These are phyloP conservation scores for Phytopythium oedochilum DNA, from an alignment of 352 stramenopile species.

Conservation along the genomic window DNA sequence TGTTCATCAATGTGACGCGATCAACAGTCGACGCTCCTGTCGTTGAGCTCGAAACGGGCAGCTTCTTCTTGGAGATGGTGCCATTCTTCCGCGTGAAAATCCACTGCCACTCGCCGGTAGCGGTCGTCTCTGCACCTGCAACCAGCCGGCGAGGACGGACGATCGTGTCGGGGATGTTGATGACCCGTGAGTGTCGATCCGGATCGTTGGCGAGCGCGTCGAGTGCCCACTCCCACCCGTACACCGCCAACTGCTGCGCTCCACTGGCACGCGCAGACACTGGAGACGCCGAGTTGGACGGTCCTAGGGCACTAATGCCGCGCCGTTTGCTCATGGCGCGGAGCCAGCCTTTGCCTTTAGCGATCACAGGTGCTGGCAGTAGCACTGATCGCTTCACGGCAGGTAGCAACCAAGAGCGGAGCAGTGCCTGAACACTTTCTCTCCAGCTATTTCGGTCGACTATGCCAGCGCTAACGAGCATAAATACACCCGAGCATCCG, in stretches of 20 bases:
- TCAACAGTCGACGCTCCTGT: background rate
- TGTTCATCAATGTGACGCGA: conserved; percentile 14
- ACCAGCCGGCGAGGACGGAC: conserved; percentile 1
- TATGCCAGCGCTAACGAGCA: background rate
- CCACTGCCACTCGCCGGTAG: conserved; percentile 17
- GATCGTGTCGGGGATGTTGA: conserved; percentile 39
- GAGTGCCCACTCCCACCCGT: conserved; percentile 36
- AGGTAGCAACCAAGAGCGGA: too few relatives aligned
- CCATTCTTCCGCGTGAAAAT: conserved; percentile 52
- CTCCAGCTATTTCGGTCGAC: background rate
- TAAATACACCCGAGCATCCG: background rate
- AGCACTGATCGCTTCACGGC: background rate
- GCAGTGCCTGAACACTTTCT: background rate
- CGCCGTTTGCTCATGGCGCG: conserved; percentile 18
- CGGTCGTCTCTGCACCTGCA: background rate
- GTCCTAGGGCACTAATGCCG: background rate
- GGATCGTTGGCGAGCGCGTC: conserved; percentile 20
- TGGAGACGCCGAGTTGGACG: background rate
- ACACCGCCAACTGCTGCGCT: background rate
- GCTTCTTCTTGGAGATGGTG: conserved; percentile 35
- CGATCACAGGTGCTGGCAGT: background rate
- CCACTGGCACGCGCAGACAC: background rate
- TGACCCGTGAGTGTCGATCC: conserved; percentile 14
- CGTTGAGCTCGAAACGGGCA: background rate
- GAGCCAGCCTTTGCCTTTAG: background rate